Conservation (phyloP, 163 green algal species). For the Trebouxia gelatinosa region DNA sequence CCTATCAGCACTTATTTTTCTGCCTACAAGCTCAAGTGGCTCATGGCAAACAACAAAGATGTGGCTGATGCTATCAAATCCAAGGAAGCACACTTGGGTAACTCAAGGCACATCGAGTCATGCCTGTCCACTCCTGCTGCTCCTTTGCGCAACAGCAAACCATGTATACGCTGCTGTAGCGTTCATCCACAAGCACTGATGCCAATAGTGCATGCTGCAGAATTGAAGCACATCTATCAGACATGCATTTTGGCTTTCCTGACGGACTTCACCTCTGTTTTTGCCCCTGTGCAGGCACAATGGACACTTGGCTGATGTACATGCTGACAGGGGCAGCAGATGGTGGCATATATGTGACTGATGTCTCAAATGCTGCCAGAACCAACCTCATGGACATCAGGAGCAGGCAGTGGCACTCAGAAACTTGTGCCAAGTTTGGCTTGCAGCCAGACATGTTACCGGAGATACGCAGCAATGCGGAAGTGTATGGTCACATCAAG, state of each 20-base stretch:
- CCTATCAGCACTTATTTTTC: conserved; percentile 97
- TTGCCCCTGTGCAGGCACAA: conserved; percentile 78
- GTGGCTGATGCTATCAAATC: conserved; percentile 49
- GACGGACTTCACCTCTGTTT: too few species aligned
- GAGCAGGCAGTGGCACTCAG: conserved; percentile 72
- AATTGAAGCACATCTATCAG: too few species aligned
- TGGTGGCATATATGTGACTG: conserved; percentile 54
- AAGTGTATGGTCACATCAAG: conserved; percentile 62
- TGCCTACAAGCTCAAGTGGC: conserved; percentile 86
- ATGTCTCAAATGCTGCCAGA: conserved; percentile 88
- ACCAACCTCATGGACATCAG: conserved; percentile 92
- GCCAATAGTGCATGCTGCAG: too few species aligned
- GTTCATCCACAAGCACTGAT: too few species aligned
- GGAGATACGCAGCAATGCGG: conserved; percentile 75
- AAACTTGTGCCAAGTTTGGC: conserved; percentile 63
- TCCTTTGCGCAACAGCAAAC: too few species aligned
- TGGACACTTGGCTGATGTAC: conserved; percentile 97
- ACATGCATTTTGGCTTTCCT: too few species aligned
- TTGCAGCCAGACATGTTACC: conserved; percentile 60
- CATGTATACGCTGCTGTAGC: too few species aligned
- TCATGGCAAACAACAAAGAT: conserved; percentile 68
- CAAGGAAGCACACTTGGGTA: neutral
- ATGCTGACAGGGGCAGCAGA: conserved; percentile 83
- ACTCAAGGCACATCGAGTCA: too few species aligned
- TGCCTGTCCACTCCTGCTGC: too few species aligned